Conservation (phyloP, 305 asterid species). For the Plantago lanceolata region DNA sequence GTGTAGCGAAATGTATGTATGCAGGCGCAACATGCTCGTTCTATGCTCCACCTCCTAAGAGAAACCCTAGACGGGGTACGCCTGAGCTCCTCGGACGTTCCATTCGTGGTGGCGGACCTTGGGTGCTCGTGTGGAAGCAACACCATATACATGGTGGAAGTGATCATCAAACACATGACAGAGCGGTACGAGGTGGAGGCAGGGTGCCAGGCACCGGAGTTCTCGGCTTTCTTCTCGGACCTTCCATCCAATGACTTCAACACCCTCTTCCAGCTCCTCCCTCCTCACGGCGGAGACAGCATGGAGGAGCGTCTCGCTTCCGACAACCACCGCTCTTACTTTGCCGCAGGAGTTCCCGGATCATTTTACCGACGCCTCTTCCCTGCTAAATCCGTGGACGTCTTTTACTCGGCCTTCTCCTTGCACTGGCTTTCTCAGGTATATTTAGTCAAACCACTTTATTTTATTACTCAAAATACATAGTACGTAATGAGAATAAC, state of each 20-base stretch:
- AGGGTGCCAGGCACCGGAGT: slow-evolving; percentile 56
- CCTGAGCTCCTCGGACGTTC: slow-evolving; percentile 43
- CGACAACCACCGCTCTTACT: slow-evolving; percentile 68
- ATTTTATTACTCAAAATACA: too few species aligned
- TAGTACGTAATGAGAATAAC: too few species aligned
- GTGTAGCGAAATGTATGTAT: background rate
- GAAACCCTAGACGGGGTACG: slow-evolving; percentile 62
- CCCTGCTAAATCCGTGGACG: slow-evolving; percentile 63
- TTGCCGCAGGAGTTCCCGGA: slow-evolving; percentile 96
- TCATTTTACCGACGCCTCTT: slow-evolving; percentile 82
- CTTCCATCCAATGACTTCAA: slow-evolving; percentile 91
- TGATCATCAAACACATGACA: slow-evolving; percentile 65
- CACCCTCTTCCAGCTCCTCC: slow-evolving; percentile 81
- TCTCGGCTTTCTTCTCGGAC: slow-evolving; percentile 83
- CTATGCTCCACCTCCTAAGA: slow-evolving; percentile 70
- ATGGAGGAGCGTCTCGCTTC: slow-evolving; percentile 89
- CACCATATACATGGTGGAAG: slow-evolving; percentile 73
- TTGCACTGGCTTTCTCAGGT: slow-evolving; percentile 99
- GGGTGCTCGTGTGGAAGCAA: slow-evolving; percentile 94
- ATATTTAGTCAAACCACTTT: too few species aligned
- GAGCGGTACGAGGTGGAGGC: slow-evolving; percentile 51
- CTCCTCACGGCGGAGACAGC: slow-evolving; percentile 62
- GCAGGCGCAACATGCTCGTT: slow-evolving; percentile 78
- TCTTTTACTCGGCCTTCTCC: slow-evolving; percentile 83
- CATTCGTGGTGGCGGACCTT: slow-evolving; percentile 83